These are phyloP conservation scores for Pythium aristosporum DNA, from an alignment of 352 stramenopile species.

Conservation along the genomic window DNA sequence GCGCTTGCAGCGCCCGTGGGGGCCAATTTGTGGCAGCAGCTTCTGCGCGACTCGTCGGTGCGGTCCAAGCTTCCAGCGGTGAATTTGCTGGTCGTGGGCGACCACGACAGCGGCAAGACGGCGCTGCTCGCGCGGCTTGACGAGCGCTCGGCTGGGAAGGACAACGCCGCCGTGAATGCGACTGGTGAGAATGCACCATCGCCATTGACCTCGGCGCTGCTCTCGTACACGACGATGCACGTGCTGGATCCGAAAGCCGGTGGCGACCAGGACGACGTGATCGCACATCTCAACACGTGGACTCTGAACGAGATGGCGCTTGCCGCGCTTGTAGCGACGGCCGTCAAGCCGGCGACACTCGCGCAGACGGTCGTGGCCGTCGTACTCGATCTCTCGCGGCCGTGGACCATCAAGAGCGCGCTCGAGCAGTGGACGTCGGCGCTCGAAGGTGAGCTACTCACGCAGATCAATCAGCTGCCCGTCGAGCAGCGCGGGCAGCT, in stretches of 20 bases:
- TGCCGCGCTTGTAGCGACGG: constrained; percentile 66
- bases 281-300: constrained; percentile 78
- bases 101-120: constrained; percentile 72
- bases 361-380: constrained; percentile 61
- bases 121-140: constrained; percentile 64
- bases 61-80: constrained; percentile 64
- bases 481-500: constrained; percentile 54
- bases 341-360: constrained; percentile 56
- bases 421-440: constrained; percentile 80
- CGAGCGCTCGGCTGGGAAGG: constrained; percentile 23
- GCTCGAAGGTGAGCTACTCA: constrained; percentile 64
- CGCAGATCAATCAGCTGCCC: constrained; percentile 67
- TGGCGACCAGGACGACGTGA: constrained; percentile 64
- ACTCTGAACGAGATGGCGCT: constrained; percentile 69
- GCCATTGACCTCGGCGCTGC: constrained; percentile 39
- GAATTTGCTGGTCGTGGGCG: constrained; percentile 71
- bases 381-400: constrained; percentile 68
- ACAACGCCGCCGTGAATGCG: background rate
- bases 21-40: constrained; percentile 79
- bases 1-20: background rate
- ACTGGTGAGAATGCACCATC: constrained; percentile 23
- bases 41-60: constrained; percentile 81
- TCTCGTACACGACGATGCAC: constrained; percentile 64
- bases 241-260: constrained; percentile 64
- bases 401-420: constrained; percentile 81